Evolutionary conservation across 139 green algal genomes (phyloP), one percentile per base, ranked within the genome.

Genomic region (Chlamydomonas sphaeroides): DNA sequence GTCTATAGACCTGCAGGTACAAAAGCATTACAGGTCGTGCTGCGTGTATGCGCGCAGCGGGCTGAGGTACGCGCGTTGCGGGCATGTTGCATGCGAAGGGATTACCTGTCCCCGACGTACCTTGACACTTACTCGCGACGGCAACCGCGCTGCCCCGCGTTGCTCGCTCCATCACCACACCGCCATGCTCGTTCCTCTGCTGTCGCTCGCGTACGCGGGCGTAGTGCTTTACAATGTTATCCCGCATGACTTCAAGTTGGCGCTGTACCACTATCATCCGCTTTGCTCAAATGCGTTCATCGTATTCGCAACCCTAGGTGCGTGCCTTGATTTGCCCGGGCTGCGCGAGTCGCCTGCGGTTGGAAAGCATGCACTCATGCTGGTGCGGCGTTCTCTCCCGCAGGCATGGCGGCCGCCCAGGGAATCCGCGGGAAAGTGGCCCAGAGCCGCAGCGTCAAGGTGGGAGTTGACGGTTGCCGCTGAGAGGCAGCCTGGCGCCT

Each of bases 221-320:
- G 25, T 57, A 7, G 75, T 82, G 5, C 42, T 82, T 6, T 82
- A 82, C 32, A 56, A 82, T 2, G n/a, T 80, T 33, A 41, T 80
- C 10, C 59, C 71, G 5, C 10, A 36, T 0, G 7, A 33, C 3
- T 17, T 70, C 7, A 26, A 57, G 1, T 15, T 73, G 1, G 69
- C 45, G 45, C 41, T 82, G 7, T 82, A 82, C 45, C 38, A 61
- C 36, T 82, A 32, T 42, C 75, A 82, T 33, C 75, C 75, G 0
- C 51, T 82, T 10, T 65, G n/a, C 25, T 33, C 75, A 0, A 65
- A 63, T n/a, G 39, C 69, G 3, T 82, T 82, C 41, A 73, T 82
- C 18, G 75, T 72, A 0, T 82, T 82, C 32, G 75, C 61, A 1
- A 38, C 42, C 5, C 75, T 82, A 2, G 75, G 74, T 70, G 42